Conservation (phyloP, 345 rosid species). For the sweet orange (Citrus sinensis) region DNA sequence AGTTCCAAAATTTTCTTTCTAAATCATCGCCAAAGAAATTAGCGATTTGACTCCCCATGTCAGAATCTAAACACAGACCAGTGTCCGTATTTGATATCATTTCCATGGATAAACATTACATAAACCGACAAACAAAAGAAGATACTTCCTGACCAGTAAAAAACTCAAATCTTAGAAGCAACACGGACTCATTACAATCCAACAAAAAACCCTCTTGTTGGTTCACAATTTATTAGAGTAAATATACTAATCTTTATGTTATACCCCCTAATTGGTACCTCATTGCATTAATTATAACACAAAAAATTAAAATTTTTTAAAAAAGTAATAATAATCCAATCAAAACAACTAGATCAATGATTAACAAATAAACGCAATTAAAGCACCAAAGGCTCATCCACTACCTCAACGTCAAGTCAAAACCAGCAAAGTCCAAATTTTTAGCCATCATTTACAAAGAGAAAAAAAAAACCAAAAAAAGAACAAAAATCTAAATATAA, state of each 20-base stretch:
- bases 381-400: not conserved
- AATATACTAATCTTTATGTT: no score
- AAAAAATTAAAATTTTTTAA: no score
- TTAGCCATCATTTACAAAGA: constrained; percentile 20
- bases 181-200: not conserved
- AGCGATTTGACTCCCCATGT: not conserved
- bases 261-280: not conserved
- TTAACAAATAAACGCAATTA: not conserved
- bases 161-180: not conserved
- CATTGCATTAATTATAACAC: no score
- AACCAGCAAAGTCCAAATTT: not conserved
- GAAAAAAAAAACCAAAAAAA: not conserved
- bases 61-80: not conserved
- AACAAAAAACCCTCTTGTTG: no score
- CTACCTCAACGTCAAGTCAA: not conserved
- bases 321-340: no score
- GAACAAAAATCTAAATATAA: not conserved
- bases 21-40: not conserved
- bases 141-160: not conserved
- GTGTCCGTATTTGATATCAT: not conserved
- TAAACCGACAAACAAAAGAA: not conserved
- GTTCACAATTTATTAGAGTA: no score
- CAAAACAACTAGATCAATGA: not conserved
- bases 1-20: not conserved
- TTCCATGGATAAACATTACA: not conserved